phyloP scores from a whole-genome alignment of 2,329 filamentous ascomycete species.

The Herpotrichia juniperi region DNA sequence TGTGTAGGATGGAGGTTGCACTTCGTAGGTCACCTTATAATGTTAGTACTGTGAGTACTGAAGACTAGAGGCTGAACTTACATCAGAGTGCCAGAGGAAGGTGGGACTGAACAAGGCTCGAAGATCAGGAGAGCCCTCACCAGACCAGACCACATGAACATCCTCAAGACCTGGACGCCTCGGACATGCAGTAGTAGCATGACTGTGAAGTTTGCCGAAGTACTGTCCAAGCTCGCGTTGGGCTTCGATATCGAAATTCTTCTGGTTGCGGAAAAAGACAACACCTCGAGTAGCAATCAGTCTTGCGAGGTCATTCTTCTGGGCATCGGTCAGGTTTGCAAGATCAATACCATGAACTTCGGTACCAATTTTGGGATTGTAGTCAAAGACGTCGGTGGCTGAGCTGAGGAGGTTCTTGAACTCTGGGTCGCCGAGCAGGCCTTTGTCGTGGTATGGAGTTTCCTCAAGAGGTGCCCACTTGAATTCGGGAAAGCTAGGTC shows the following conservation, averaged over 20 bases:
- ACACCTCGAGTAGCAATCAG: conserved; percentile 62
- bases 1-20: conserved; percentile 64
- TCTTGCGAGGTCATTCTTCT: conserved; percentile 61
- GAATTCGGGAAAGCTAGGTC: conserved; percentile 59
- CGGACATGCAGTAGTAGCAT: conserved; percentile 61
- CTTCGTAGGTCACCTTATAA: conserved; percentile 60
- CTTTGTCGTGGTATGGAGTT: conserved; percentile 60
- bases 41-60: conserved; percentile 18
- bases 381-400: conserved; percentile 63
- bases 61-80: conserved; percentile 32
- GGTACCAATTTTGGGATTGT: conserved; percentile 62
- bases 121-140: conserved; percentile 60
- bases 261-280: conserved; percentile 63
- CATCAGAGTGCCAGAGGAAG: conserved; percentile 63
- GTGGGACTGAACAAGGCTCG: conserved; percentile 60
- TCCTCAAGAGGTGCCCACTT: conserved; percentile 58
- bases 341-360: conserved; percentile 60
- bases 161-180: conserved; percentile 58
- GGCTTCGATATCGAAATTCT: conserved; percentile 59
- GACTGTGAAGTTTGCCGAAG: conserved; percentile 61
- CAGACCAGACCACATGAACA: conserved; percentile 62
- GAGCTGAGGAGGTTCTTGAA: conserved; percentile 60
- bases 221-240: conserved; percentile 59
- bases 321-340: conserved; percentile 55
- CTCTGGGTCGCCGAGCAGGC: conserved; percentile 58